Evolutionary conservation across 2,329 filamentous ascomycete species (phyloP).

Genomic region (Ophiostoma piceae): DNA sequence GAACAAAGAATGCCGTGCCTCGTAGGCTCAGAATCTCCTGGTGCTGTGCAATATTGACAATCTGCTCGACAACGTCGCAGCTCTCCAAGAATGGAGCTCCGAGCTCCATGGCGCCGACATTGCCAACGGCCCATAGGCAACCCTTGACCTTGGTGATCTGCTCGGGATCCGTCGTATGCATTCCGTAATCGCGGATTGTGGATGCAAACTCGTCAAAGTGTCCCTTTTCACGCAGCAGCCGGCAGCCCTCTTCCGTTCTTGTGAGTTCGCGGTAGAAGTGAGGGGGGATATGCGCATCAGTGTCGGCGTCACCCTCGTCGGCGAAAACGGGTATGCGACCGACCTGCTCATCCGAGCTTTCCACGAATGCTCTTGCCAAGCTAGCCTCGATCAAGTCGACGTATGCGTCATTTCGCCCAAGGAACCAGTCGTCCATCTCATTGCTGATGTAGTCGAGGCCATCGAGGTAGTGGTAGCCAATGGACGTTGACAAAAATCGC

Average conservation of each 20-base stretch:
- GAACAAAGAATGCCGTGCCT: constrained; percentile 92
- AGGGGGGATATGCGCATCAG: constrained; percentile 70
- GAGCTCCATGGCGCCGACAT: constrained; percentile 96
- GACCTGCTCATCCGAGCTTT: constrained; percentile 52
- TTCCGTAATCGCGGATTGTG: constrained; percentile 81
- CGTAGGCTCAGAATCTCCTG: constrained; percentile 89
- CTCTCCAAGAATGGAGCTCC: constrained; percentile 91
- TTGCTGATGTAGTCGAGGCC: constrained; percentile 97
- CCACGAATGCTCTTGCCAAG: constrained; percentile 58
- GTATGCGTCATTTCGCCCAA: constrained; percentile 94
- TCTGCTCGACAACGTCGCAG: constrained; percentile 78
- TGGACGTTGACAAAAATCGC: constrained; percentile 89
- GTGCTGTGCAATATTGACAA: constrained; percentile 80
- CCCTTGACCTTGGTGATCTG: constrained; percentile 90
- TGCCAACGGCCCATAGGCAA: constrained; percentile 94
- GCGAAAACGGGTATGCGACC: constrained; percentile 55
- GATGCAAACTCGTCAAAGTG: constrained; percentile 91
- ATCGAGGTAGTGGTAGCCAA: constrained; percentile 95
- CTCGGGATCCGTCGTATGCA: constrained; percentile 79
- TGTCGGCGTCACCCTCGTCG: constrained; percentile 50
- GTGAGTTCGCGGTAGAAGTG: constrained; percentile 97
- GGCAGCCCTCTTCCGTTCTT: constrained; percentile 86
- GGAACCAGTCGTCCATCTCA: constrained; percentile 99
- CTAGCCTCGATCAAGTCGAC: constrained; percentile 94
- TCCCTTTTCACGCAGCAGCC: constrained; percentile 81